These are phyloP conservation scores for Boletus tylopilopsis DNA, from an alignment of 768 basidiomycete genomes.

Conservation along the genomic window DNA sequence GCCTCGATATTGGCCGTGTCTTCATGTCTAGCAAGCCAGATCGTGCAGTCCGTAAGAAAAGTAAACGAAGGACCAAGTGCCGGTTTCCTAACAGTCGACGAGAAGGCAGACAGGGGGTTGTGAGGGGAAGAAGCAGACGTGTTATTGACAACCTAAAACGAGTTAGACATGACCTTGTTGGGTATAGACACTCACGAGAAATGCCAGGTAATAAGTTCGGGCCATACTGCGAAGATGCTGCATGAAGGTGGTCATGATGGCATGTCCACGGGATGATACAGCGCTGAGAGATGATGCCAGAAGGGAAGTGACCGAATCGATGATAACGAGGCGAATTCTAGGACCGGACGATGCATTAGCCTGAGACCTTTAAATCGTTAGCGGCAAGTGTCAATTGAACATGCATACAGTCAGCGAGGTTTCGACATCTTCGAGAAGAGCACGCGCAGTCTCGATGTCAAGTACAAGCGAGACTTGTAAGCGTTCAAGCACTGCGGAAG, in stretches of 20 bases:
- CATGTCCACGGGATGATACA: slow-evolving; percentile 71
- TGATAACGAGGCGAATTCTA: slow-evolving; percentile 47
- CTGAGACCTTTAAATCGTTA: slow-evolving; percentile 8
- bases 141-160: slow-evolving; percentile 57
- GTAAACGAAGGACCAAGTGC: slow-evolving; percentile 75
- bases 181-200: slow-evolving; percentile 48
- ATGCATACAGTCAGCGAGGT: slow-evolving; percentile 26
- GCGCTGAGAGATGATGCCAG: slow-evolving; percentile 61
- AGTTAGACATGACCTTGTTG: slow-evolving; percentile 3
- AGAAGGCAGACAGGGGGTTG: slow-evolving; percentile 34
- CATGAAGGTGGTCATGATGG: slow-evolving; percentile 71
- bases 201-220: slow-evolving; percentile 39
- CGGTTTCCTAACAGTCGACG: slow-evolving; percentile 50
- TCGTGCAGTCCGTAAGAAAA: slow-evolving; percentile 64
- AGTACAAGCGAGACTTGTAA: slow-evolving; percentile 58
- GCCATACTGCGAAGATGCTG: slow-evolving; percentile 52
- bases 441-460: slow-evolving; percentile 52
- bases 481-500: slow-evolving; percentile 44
- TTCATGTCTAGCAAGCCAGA: slow-evolving; percentile 55
- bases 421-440: slow-evolving; percentile 45
- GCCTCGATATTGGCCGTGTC: slow-evolving; percentile 11
- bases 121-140: slow-evolving; percentile 35
- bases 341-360: slow-evolving; percentile 4
- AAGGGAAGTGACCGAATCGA: slow-evolving; percentile 65
- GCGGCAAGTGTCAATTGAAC: not conserved